A percentile compares a stretch with the other conserved stretches of the same genome.
Evolutionary conservation across 164 flowering plant species (phyloP).

Genomic region (Magnolia changhungtana): DNA sequence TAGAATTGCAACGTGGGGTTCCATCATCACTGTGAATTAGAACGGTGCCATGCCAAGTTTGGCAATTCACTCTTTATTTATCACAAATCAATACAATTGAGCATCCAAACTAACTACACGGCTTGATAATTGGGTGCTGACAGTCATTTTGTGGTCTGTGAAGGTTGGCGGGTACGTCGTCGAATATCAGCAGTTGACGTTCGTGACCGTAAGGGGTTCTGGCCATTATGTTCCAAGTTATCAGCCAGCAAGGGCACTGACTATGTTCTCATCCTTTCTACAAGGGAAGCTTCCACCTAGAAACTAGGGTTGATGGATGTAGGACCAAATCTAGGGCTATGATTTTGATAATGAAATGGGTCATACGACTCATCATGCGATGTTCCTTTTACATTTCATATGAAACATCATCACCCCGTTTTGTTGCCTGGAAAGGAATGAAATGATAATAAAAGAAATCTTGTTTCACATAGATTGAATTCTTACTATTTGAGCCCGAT

Average conservation of each 20-base stretch:
- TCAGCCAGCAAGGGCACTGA: constrained; percentile 31
- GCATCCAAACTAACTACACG: neutral
- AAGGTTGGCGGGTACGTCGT: constrained; percentile 33
- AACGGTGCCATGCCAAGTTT: neutral
- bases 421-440: too few relatives aligned
- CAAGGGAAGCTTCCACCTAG: constrained; percentile 37
- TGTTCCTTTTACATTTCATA: too few relatives aligned
- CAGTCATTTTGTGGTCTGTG: neutral
- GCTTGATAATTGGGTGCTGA: neutral
- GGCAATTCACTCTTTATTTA: neutral
- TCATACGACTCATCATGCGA: too few relatives aligned
- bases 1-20: too few relatives aligned
- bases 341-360: too few relatives aligned
- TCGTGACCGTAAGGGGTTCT: constrained; percentile 41
- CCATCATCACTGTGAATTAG: too few relatives aligned
- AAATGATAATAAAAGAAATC: too few relatives aligned
- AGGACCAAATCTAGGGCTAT: too few relatives aligned
- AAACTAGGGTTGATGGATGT: too few relatives aligned
- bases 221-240: constrained; percentile 38
- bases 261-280: constrained; percentile 29
- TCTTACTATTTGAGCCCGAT: too few relatives aligned
- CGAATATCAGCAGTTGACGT: constrained; percentile 30
- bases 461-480: too few relatives aligned
- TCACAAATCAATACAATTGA: neutral
- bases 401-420: too few relatives aligned